phyloP scores from a whole-genome alignment of 2,329 filamentous ascomycete species.

The Calonectria ilicicola region DNA sequence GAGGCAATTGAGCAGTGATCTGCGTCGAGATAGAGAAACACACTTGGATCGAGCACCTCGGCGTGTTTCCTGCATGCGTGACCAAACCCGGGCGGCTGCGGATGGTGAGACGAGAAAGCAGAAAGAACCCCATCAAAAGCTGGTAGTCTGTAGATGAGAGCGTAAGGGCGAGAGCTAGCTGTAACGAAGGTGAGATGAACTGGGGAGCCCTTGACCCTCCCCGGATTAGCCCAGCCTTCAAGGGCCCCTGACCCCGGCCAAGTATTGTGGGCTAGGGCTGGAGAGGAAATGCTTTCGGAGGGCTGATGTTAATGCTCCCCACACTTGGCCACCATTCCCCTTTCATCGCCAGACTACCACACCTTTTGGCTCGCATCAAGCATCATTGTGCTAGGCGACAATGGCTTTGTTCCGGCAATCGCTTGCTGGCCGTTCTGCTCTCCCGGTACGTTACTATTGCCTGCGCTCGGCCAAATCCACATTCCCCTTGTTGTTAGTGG shows the following conservation, averaged over 20 bases:
- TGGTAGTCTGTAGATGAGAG: background rate
- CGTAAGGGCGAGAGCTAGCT: background rate
- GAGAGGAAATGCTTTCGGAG: background rate
- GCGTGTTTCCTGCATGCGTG: background rate
- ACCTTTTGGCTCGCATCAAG: background rate
- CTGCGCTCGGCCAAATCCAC: background rate
- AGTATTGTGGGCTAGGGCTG: slow-evolving; percentile 9
- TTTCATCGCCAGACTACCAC: background rate
- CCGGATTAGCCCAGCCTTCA: slow-evolving; percentile 7
- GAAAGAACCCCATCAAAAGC: background rate
- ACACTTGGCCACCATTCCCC: background rate
- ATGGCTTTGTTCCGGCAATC: background rate
- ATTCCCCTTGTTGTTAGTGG: background rate
- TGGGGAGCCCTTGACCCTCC: slow-evolving; percentile 9
- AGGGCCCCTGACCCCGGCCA: background rate
- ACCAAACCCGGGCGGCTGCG: background rate
- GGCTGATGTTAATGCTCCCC: background rate
- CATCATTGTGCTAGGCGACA: background rate
- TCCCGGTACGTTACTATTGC: background rate
- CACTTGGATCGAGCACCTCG: background rate
- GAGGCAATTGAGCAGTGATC: background rate
- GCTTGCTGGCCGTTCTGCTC: background rate
- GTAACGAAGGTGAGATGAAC: slow-evolving; percentile 15
- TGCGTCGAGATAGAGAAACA: background rate
- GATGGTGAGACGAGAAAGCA: slow-evolving; percentile 2